Evolutionary conservation across 2,329 filamentous ascomycete species (phyloP).

Genomic region (Biscogniauxia marginata): DNA sequence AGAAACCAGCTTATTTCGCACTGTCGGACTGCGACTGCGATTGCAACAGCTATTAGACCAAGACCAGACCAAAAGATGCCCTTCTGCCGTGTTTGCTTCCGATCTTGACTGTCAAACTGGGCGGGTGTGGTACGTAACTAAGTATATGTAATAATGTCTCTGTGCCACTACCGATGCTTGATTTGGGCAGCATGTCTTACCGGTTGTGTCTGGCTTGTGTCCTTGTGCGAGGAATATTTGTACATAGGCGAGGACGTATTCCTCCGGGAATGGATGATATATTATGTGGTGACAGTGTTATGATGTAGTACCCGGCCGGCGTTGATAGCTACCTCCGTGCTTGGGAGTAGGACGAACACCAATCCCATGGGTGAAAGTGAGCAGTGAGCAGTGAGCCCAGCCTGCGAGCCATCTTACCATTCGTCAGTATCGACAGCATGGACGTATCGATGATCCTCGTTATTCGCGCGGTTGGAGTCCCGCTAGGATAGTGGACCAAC

Average conservation of each 20-base stretch:
- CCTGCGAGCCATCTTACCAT: too few relatives aligned
- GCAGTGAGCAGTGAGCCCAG: too few relatives aligned
- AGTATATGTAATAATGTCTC: background rate
- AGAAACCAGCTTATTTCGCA: background rate
- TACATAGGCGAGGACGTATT: background rate
- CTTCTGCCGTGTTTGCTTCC: background rate
- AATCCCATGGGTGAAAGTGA: background rate
- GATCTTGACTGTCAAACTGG: background rate
- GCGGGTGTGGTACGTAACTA: background rate
- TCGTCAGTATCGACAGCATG: too few relatives aligned
- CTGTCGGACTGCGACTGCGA: too few relatives aligned
- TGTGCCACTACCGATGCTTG: background rate
- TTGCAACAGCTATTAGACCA: too few relatives aligned
- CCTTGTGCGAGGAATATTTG: background rate
- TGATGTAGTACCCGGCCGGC: background rate
- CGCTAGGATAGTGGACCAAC: background rate
- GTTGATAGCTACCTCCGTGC: background rate
- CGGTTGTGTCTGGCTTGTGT: background rate
- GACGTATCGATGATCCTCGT: background rate
- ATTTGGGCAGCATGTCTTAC: background rate
- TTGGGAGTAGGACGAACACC: background rate
- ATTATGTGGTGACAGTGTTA: background rate
- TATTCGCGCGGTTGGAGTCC: background rate
- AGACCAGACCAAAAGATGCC: too few relatives aligned
- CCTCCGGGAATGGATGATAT: background rate